Percentiles rank a stretch among this genome's conserved stretches.
phyloP scores from a whole-genome alignment of 345 rosid genomes.

The Microcos paniculata region DNA sequence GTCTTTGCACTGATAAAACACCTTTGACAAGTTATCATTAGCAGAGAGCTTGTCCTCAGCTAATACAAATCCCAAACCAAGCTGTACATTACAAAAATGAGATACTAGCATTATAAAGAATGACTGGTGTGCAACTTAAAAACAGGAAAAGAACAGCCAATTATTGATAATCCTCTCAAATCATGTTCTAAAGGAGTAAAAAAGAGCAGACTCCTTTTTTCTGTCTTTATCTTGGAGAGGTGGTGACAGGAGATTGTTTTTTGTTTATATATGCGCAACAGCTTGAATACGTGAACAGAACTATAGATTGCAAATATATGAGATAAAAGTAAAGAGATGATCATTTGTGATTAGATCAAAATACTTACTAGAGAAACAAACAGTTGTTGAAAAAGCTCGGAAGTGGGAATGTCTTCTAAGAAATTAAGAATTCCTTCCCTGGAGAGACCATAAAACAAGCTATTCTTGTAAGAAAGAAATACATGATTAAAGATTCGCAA shows the following conservation, averaged over 20 bases:
- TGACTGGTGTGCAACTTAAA: not conserved
- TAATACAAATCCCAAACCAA: constrained; percentile 64
- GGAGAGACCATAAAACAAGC: constrained; percentile 24
- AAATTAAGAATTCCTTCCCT: constrained; percentile 86
- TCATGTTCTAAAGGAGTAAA: not conserved
- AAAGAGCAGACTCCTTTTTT: not conserved
- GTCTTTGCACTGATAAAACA: constrained; percentile 83
- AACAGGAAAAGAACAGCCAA: not conserved
- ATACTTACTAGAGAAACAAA: constrained; percentile 79
- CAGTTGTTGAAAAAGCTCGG: constrained; percentile 74
- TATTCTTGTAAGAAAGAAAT: constrained; percentile 3
- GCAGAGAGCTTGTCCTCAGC: constrained; percentile 57
- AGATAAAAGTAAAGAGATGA: not conserved
- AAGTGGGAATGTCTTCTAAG: constrained; percentile 74
- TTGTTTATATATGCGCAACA: not conserved
- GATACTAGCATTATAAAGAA: constrained; percentile 17
- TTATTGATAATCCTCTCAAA: not conserved
- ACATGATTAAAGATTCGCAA: not conserved
- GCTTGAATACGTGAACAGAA: not conserved
- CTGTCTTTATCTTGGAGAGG: no score
- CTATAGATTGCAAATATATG: not conserved
- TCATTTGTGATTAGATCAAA: not conserved
- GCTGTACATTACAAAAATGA: constrained; percentile 43
- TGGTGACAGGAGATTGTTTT: not conserved
- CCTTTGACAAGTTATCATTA: constrained; percentile 60